Evolutionary conservation across 495 filamentous ascomycete species (phyloP), one percentile per base, ranked within the genome.

Genomic region (Extremus antarcticus): DNA sequence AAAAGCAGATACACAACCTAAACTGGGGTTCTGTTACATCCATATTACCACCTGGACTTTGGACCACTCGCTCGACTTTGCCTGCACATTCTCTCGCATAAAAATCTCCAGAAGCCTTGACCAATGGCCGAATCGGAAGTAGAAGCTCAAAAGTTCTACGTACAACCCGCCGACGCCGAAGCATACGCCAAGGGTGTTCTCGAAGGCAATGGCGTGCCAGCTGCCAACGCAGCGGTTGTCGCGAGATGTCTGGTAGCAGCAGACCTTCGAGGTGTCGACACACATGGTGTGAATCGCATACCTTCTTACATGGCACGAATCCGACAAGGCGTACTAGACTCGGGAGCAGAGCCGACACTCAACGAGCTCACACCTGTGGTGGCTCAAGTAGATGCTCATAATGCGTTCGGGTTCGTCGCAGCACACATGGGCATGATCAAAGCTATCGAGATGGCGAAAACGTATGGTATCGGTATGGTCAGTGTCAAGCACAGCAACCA

Each of bases 251-350:
- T 90, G 1, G 77, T 89, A 3, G 71, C 74, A 50, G 86, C 86
- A 24, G 86, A 90, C 60, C 78, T 89, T 0, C 83, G 85, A 22
- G 86, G 86, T 55, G 81, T 87, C 23, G 86, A 90, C 60, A 86
- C 81, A 2, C 86, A 90, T 64, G 86, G 86, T 64, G 78, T 80
- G 58, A 87, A 86, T 65, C 83, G 86, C 4, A 76, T 90, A 47
- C 84, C 85, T 0, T 84, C 81, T 1, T 90, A 90, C 71, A 78
- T 89, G 68, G 73, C 78, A 21, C 82, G 85, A 3, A 75, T 89
- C 48, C 79, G 84, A 0, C 73, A 79, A 55, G 79, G 80, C 11
- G 78, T 84, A 2, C 73, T 90, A 3, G 70, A 84, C 60, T 69
- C 82, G 16, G 62, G 57, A 2, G 81, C 81, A 9, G 63, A 68